phyloP scores from a whole-genome alignment of 169 alveolate genomes.

The Cryptosporidium sp. region DNA sequence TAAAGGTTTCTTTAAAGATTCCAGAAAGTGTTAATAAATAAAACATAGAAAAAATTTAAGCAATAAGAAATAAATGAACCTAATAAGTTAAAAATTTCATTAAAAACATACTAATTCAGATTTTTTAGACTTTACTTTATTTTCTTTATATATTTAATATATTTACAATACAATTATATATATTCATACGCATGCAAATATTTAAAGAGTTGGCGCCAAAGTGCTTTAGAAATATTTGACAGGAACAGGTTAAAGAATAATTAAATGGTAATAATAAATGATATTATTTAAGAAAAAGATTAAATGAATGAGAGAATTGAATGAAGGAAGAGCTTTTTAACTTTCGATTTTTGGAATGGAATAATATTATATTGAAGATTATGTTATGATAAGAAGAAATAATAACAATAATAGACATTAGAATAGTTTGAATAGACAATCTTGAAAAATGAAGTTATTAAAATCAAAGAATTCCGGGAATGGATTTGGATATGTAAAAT shows the following conservation, averaged over 20 bases:
- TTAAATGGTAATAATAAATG: background rate
- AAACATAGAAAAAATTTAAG: too few relatives aligned
- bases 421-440: background rate
- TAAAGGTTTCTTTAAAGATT: too few relatives aligned
- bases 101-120: too few relatives aligned
- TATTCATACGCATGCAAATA: background rate
- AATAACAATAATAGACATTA: background rate
- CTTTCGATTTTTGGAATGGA: background rate
- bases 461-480: conserved; percentile 33
- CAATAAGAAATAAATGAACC: too few relatives aligned
- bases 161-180: too few relatives aligned
- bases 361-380: too few relatives aligned
- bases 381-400: background rate
- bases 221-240: background rate
- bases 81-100: too few relatives aligned
- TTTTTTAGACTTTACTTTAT: too few relatives aligned
- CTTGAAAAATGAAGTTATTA: conserved; percentile 15
- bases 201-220: background rate
- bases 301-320: background rate
- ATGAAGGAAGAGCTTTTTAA: too few relatives aligned
- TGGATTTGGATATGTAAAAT: conserved; percentile 67
- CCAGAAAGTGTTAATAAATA: too few relatives aligned
- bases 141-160: background rate
- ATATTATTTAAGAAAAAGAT: too few relatives aligned
- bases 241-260: background rate